These are phyloP conservation scores for Amanita pseudoporphyria DNA, from an alignment of 768 basidiomycete species.

Conservation along the genomic window DNA sequence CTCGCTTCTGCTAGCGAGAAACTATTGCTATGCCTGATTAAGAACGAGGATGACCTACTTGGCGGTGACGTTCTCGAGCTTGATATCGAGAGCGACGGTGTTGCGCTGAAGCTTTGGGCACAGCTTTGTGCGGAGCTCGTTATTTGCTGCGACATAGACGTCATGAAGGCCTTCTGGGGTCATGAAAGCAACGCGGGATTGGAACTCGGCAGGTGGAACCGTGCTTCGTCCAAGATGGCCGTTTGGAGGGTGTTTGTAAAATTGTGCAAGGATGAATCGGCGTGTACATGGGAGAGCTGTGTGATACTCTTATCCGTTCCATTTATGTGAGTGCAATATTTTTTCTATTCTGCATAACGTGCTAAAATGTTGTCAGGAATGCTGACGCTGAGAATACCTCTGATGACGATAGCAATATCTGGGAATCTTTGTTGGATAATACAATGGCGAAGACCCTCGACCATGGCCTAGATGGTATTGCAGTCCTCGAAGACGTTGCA, in stretches of 20 bases:
- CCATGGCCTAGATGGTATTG: slow-evolving; percentile 40
- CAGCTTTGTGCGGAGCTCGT: slow-evolving; percentile 47
- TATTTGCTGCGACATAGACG: slow-evolving; percentile 34
- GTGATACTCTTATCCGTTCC: slow-evolving; percentile 48
- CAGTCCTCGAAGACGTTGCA: slow-evolving; percentile 51
- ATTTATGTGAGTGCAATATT: slow-evolving; percentile 40
- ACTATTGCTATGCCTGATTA: slow-evolving; percentile 40
- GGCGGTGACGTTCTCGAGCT: slow-evolving; percentile 22
- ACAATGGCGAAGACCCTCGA: slow-evolving; percentile 50
- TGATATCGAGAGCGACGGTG: slow-evolving; percentile 2
- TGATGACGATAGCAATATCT: slow-evolving; percentile 43
- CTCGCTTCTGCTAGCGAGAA: slow-evolving; percentile 34
- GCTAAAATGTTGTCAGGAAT: slow-evolving; percentile 20
- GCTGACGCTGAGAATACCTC: slow-evolving; percentile 40
- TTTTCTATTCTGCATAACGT: slow-evolving; percentile 2
- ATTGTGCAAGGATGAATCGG: slow-evolving; percentile 40
- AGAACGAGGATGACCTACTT: slow-evolving; percentile 35
- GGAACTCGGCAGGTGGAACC: slow-evolving; percentile 24
- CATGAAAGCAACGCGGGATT: slow-evolving; percentile 13
- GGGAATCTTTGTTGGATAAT: slow-evolving; percentile 49
- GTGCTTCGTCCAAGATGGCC: slow-evolving; percentile 27
- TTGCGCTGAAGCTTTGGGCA: slow-evolving; percentile 49
- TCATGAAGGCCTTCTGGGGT: slow-evolving; percentile 49
- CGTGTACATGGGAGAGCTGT: slow-evolving; percentile 45
- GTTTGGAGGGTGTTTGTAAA: slow-evolving; percentile 53